phyloP scores from a whole-genome alignment of 2,329 filamentous ascomycete species.

The Hypoxylon sp. region DNA sequence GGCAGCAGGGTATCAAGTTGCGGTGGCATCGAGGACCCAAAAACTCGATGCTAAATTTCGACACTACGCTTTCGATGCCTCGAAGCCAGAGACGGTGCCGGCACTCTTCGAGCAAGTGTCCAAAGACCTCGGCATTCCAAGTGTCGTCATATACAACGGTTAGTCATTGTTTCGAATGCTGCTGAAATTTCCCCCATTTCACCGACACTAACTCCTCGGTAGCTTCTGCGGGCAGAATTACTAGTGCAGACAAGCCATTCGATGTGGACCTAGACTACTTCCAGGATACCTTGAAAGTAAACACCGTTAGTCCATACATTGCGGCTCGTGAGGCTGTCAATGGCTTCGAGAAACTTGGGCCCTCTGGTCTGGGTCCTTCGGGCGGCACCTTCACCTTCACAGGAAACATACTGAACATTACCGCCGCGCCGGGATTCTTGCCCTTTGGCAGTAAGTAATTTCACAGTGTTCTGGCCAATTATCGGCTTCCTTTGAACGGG shows the following conservation, averaged over 20 bases:
- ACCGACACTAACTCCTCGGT: not conserved
- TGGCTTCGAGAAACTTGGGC: conserved; percentile 40
- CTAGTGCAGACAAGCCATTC: conserved; percentile 25
- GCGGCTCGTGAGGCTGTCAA: conserved; percentile 40
- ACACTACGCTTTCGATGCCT: conserved; percentile 31
- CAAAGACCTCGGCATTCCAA: conserved; percentile 16
- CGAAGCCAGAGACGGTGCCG: conserved; percentile 37
- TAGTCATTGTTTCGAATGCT: not conserved
- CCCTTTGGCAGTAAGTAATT: conserved; percentile 37
- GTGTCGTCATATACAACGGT: conserved; percentile 44
- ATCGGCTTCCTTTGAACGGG: not conserved
- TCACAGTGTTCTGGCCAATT: not conserved
- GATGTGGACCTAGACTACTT: conserved; percentile 17
- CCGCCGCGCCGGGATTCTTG: conserved; percentile 32
- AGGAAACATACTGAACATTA: conserved; percentile 46
- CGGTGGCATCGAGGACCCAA: conserved; percentile 47
- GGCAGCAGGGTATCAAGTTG: conserved; percentile 47
- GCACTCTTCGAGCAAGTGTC: conserved; percentile 42
- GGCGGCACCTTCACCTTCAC: conserved; percentile 49
- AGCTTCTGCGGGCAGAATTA: not conserved
- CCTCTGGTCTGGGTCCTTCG: conserved; percentile 28
- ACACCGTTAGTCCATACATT: conserved; percentile 24
- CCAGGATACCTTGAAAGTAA: conserved; percentile 26
- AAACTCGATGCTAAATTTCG: conserved; percentile 39
- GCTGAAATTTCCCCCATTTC: no score